Evolutionary conservation across 345 rosid genomes (phyloP), one percentile per base, ranked within the genome.

Genomic region (Lagerstroemia speciosa): DNA sequence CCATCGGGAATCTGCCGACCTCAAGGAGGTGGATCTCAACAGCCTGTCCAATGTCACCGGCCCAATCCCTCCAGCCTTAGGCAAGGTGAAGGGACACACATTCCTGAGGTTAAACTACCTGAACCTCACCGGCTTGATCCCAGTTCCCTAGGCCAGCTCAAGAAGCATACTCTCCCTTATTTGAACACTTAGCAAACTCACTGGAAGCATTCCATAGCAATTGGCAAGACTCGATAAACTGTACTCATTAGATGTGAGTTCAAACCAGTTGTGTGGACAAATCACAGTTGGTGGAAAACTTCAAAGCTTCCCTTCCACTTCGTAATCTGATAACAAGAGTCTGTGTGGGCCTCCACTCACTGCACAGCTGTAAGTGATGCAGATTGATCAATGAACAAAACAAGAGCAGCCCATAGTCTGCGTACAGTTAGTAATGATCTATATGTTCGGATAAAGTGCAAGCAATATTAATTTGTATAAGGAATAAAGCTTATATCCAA

Each of bases 1-100:
- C 73, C 17, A 81, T 90, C 2, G 93, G 96, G 11, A 87, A 90
- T 70, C 85, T 92, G 27, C 80, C 90, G 10, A 70, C 75, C 89
- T 92, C 6, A 66, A 81, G 26, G 75, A 65, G 14, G 83, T 92
- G 16, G 33, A 41, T 32, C 82, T 90, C 70, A 86, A 76, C 73
- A 72, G 88, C 62, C 79, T 88, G 46, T 36, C 87, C 26, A 78
- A 87, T 69, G 82, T 92, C 65, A 90, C 86, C 9, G 91, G 95
- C 30, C 52, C 72, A 2, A 82, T 86, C 53, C 96, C 72, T 58
- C 74, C 89, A 22, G 24, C 89, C 69, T 84, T 92, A 48, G 77
- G 81, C 53, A 84, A 85, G 43, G 89, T 92, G 74, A 76, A 80
- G 65, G 66, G 78, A 33, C 93, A 90, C 69, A 74, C 26, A 3